Evolutionary conservation across 257 asterid genomes (phyloP).

Genomic region (Solanum gracilifrons): DNA sequence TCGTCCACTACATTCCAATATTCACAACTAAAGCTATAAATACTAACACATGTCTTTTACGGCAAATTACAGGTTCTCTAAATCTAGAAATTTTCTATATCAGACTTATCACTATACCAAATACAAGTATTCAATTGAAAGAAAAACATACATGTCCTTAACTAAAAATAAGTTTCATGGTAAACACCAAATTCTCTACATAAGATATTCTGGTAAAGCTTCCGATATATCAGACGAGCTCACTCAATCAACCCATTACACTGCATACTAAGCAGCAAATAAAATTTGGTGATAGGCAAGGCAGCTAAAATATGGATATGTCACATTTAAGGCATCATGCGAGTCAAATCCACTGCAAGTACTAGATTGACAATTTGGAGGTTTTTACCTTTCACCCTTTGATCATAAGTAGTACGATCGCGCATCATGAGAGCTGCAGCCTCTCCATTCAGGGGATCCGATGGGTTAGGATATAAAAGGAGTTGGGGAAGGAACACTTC

Average conservation of each 20-base stretch:
- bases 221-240: background rate
- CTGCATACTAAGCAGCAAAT: background rate
- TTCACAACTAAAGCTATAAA: background rate
- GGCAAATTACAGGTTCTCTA: background rate
- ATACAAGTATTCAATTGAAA: background rate
- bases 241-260: background rate
- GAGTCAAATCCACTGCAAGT: background rate
- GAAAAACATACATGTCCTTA: background rate
- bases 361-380: background rate
- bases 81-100: background rate
- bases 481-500: slow-evolving; percentile 97
- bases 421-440: slow-evolving; percentile 95
- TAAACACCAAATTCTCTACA: background rate
- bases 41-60: background rate
- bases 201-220: background rate
- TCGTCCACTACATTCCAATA: background rate
- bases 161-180: background rate
- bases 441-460: slow-evolving; percentile 87
- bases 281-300: background rate
- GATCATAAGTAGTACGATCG: slow-evolving; percentile 57
- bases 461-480: slow-evolving; percentile 80
- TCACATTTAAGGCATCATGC: background rate
- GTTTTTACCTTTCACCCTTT: slow-evolving; percentile 64
- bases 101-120: background rate
- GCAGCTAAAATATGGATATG: background rate